Evolutionary conservation across 306 rosid species (phyloP), one percentile per base, ranked within the genome.

Genomic region (Quercus ilex): DNA sequence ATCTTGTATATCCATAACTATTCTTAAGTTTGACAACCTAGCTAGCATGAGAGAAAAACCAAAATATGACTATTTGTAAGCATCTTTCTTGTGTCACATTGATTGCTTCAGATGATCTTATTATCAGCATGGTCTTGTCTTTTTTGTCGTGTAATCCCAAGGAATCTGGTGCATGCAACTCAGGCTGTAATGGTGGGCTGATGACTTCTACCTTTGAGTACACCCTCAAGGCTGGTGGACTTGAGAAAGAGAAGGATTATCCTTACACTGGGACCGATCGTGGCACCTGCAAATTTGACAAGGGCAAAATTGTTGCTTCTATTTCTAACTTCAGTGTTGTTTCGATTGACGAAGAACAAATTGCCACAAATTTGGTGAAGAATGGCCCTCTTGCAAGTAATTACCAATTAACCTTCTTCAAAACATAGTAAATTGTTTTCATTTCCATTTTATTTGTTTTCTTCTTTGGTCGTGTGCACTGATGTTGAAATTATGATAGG

Each of bases 341-440:
- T 77, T 89, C 97, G 41, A 55, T 81, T 1, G 97, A 95, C 11
- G 97, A 91, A 79, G 97, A 95, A 2, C 98, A 95, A 85, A 90
- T 91, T 83, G 98, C 98, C 74, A 92, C 99, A 23, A 95, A 95
- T 88, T 90, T 95, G 77, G 86, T 95, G 68, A 82, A 84, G 87
- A 81, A 93, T 82, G 99, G 98, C 79, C 99, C 99, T 73, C 92
- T 91, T 79, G 92, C 99, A 88, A 84, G 98, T 94, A 90, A 19
- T 76, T 70, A 49, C 56, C 68, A 90, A 19, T 76, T 70, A 49
- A 60, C 71, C 78, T 55, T 56, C 8, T 7, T 38, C 1, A 2
- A 53, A 10, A 53, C 26, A 38, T 68, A 3, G 12, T 26, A 23
- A n/a, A 25, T 59, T 21, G 18, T 38, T 2, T 8, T 52, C 12